These are phyloP conservation scores for Xylaria intraflava DNA, from an alignment of 495 filamentous ascomycete genomes.

Conservation along the genomic window DNA sequence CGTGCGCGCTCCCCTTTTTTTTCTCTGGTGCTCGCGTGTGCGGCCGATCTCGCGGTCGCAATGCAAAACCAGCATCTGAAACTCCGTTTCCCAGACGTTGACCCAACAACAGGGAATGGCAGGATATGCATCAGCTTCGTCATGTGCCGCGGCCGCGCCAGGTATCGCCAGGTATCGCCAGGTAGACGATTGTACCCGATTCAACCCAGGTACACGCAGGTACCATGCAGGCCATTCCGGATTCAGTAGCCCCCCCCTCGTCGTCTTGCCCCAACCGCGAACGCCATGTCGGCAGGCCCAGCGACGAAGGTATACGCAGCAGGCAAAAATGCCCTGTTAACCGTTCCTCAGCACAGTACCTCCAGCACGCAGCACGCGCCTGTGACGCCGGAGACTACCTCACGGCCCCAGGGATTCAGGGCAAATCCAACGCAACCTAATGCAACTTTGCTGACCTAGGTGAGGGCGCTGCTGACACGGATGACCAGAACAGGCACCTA, in stretches of 20 bases:
- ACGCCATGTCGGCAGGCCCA: neutral
- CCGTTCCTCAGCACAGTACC: too few relatives aligned
- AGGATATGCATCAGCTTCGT: neutral
- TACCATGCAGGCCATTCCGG: conserved; percentile 6
- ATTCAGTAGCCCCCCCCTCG: neutral
- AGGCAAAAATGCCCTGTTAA: too few relatives aligned
- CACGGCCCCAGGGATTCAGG: neutral
- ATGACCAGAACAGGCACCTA: neutral
- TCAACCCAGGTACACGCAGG: conserved; percentile 4
- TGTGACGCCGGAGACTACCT: too few relatives aligned
- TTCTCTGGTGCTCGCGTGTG: too few relatives aligned
- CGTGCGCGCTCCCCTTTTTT: too few relatives aligned
- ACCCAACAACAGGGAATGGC: neutral
- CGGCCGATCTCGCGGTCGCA: too few relatives aligned
- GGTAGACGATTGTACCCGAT: neutral
- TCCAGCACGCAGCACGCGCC: too few relatives aligned
- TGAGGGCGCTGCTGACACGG: neutral
- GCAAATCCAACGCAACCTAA: neutral
- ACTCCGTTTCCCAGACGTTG: neutral
- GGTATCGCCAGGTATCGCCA: neutral
- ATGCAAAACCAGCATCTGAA: neutral
- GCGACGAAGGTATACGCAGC: too few relatives aligned
- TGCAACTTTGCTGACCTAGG: conserved; percentile 10
- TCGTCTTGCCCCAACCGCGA: neutral
- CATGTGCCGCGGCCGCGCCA: neutral